These are phyloP conservation scores for Penicillium expansum DNA, from an alignment of 2,329 filamentous ascomycete species.

Conservation along the genomic window DNA sequence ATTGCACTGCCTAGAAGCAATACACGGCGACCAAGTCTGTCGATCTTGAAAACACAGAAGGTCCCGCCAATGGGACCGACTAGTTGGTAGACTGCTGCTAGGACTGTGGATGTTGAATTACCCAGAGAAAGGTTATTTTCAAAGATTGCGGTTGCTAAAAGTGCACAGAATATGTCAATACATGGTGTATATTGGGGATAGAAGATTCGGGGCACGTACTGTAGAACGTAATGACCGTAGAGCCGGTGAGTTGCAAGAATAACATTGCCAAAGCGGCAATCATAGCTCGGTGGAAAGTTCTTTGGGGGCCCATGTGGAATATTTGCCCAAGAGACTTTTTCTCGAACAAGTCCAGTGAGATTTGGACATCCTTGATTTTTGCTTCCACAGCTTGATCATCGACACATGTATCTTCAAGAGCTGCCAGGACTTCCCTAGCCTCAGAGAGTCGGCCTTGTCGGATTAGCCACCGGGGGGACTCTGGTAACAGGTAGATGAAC, in stretches of 20 bases:
- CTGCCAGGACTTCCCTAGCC: constrained; percentile 18
- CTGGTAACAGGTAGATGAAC: constrained; percentile 15
- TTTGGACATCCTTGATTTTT: constrained; percentile 20
- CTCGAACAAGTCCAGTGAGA: constrained; percentile 13
- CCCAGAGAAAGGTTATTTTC: constrained; percentile 19
- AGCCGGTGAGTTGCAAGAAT: constrained; percentile 20
- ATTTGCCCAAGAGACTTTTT: constrained; percentile 11
- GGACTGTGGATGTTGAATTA: constrained; percentile 19
- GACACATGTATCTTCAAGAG: constrained; percentile 9
- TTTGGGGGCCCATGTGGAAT: constrained; percentile 21
- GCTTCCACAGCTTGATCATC: constrained; percentile 9
- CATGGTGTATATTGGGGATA: neutral
- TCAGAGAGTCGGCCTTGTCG: constrained; percentile 15
- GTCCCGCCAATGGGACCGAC: constrained; percentile 20
- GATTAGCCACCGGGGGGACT: constrained; percentile 25
- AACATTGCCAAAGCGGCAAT: constrained; percentile 15
- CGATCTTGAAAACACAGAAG: constrained; percentile 20
- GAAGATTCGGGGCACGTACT: constrained; percentile 8
- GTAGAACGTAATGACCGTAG: constrained; percentile 24
- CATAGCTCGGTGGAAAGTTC: constrained; percentile 19
- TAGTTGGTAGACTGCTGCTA: constrained; percentile 22
- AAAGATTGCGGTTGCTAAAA: constrained; percentile 20
- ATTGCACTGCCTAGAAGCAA: constrained; percentile 20
- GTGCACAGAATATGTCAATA: neutral
- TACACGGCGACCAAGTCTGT: constrained; percentile 18